These are phyloP conservation scores for Chalciporus sphaerocephalus DNA, from an alignment of 768 basidiomycete genomes.

Conservation along the genomic window DNA sequence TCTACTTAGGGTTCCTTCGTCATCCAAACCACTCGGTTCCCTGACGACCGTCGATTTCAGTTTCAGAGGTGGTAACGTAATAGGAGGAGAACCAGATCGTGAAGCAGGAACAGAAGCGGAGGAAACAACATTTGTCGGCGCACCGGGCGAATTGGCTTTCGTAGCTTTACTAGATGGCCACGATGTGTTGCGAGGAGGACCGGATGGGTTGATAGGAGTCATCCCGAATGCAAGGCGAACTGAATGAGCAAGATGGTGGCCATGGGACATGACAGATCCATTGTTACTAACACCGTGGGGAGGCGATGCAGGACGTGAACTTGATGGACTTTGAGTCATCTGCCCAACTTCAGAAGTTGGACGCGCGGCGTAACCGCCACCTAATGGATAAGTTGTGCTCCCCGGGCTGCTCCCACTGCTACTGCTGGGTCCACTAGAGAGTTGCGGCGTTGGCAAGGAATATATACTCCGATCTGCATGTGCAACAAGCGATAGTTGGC, in stretches of 20 bases:
- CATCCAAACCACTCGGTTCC: slow-evolving; percentile 18
- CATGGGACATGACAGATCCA: slow-evolving; percentile 30
- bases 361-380: slow-evolving; percentile 13
- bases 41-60: slow-evolving; percentile 29
- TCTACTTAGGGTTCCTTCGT: slow-evolving; percentile 15
- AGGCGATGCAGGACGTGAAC: slow-evolving; percentile 62
- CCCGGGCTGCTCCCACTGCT: slow-evolving; percentile 63
- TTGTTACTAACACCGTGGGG: slow-evolving; percentile 34
- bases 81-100: slow-evolving; percentile 65
- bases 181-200: slow-evolving; percentile 36
- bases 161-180: slow-evolving; percentile 30
- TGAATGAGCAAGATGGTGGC: slow-evolving; percentile 75
- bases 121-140: slow-evolving; percentile 8
- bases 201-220: slow-evolving; percentile 64
- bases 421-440: slow-evolving; percentile 58
- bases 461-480: slow-evolving; percentile 23
- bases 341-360: slow-evolving; percentile 21
- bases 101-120: slow-evolving; percentile 46
- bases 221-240: slow-evolving; percentile 88
- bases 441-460: slow-evolving; percentile 53
- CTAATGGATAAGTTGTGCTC: slow-evolving; percentile 41
- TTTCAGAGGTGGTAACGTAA: slow-evolving; percentile 66
- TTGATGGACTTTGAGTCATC: slow-evolving; percentile 44
- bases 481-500: slow-evolving; percentile 28
- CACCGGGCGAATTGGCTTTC: slow-evolving; percentile 11